Conservation (phyloP, 2,329 filamentous ascomycete genomes). For the Fusarium chlamydosporum region DNA sequence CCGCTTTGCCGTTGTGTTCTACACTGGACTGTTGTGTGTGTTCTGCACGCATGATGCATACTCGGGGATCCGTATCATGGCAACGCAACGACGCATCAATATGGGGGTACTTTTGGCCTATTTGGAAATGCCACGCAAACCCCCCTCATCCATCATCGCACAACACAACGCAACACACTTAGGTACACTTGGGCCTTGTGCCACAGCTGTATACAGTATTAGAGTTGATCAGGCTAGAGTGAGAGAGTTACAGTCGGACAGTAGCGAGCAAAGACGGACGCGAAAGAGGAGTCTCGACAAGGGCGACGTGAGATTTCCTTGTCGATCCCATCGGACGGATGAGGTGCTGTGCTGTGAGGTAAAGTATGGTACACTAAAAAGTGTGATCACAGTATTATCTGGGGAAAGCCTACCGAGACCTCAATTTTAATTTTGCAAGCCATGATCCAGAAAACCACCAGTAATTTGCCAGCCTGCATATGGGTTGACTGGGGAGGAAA, state of each 20-base stretch:
- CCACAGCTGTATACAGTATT: slow-evolving; percentile 24
- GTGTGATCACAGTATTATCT: slow-evolving; percentile 37
- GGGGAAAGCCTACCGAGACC: slow-evolving; percentile 49
- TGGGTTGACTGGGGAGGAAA: slow-evolving; percentile 38
- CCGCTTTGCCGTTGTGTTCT: slow-evolving; percentile 21
- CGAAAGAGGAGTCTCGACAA: slow-evolving; percentile 9
- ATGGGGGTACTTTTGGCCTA: slow-evolving; percentile 1
- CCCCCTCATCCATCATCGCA: slow-evolving; percentile 15
- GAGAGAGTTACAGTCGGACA: slow-evolving; percentile 29
- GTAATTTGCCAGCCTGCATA: slow-evolving; percentile 49
- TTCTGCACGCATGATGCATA: slow-evolving; percentile 38
- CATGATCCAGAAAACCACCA: slow-evolving; percentile 47
- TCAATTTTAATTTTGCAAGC: slow-evolving; percentile 54
- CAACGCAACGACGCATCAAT: slow-evolving; percentile 10
- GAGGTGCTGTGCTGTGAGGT: slow-evolving; percentile 3
- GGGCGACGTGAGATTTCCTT: slow-evolving; percentile 25
- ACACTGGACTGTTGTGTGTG: background rate
- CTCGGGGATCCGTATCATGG: slow-evolving; percentile 34
- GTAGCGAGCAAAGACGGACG: slow-evolving; percentile 29
- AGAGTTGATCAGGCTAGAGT: slow-evolving; percentile 15
- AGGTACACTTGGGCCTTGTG: background rate
- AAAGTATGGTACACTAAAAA: no score
- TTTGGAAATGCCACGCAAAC: slow-evolving; percentile 27
- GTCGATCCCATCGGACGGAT: slow-evolving; percentile 45
- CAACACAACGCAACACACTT: slow-evolving; percentile 37